These are phyloP conservation scores for Pseudisothecium myosuroides DNA, from an alignment of 225 moss, liverwort and hornwort genomes.

Conservation along the genomic window DNA sequence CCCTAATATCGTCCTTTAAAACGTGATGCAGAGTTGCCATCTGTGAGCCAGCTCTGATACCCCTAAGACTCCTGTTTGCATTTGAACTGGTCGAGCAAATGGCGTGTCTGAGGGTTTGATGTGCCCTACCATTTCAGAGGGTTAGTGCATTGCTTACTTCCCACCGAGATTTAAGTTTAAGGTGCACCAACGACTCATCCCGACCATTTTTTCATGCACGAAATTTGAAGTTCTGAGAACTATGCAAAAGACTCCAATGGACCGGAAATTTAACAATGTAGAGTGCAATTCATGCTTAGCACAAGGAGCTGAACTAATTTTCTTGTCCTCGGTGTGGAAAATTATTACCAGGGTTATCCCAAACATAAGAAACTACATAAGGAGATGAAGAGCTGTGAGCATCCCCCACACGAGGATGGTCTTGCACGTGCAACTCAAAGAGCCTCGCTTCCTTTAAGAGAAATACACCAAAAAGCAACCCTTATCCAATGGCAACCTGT, in stretches of 20 bases:
- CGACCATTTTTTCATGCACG: not conserved
- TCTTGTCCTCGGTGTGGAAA: not conserved
- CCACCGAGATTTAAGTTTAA: not conserved
- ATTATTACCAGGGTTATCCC: not conserved
- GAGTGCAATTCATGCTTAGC: not conserved
- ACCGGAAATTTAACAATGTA: not conserved
- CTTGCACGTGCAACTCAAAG: not conserved
- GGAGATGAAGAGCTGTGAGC: not conserved
- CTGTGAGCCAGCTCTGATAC: not conserved
- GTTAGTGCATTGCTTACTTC: slow-evolving; percentile 24
- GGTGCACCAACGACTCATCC: not conserved
- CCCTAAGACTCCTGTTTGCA: not conserved
- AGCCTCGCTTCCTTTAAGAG: too few relatives aligned
- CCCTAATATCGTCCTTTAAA: not conserved
- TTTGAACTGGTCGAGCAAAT: slow-evolving; percentile 5
- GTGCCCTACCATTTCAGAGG: not conserved
- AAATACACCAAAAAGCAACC: not conserved
- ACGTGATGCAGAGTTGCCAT: not conserved
- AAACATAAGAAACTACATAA: not conserved
- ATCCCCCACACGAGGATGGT: too few relatives aligned
- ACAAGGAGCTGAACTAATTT: not conserved
- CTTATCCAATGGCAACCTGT: not conserved
- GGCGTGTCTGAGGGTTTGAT: not conserved
- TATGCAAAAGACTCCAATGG: not conserved
- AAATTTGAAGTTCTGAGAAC: not conserved